Evolutionary conservation across 106 monocot genomes (phyloP).

Genomic region (Alisma plantagoaquatica): DNA sequence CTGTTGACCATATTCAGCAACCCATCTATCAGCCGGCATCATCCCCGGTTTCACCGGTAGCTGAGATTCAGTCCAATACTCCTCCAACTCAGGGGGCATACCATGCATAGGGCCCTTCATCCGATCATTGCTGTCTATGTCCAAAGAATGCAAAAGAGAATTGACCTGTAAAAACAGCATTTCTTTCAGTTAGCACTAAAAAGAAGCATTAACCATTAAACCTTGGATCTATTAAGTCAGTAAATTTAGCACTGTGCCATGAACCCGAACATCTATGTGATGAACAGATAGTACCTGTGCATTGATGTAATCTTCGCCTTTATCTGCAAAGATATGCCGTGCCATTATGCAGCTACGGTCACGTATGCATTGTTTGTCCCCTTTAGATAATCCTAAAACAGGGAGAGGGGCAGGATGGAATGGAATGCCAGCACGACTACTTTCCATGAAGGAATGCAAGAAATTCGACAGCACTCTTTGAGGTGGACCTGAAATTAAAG

Average conservation of each 20-base stretch:
- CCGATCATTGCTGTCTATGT: conserved; percentile 75
- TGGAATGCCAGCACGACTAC: conserved; percentile 66
- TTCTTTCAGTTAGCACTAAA: too few species aligned
- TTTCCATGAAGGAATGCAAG: conserved; percentile 80
- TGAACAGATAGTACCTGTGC: conserved; percentile 45
- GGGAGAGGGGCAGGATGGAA: conserved; percentile 74
- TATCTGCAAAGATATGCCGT: conserved; percentile 92
- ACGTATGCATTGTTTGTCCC: conserved; percentile 94
- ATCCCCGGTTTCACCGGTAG: conserved; percentile 30
- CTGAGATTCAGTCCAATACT: conserved; percentile 95
- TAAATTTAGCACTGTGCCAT: too few species aligned
- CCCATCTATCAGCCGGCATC: conserved; percentile 61
- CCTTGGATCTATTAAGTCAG: too few species aligned
- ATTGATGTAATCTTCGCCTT: conserved; percentile 86
- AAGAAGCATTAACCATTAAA: too few species aligned
- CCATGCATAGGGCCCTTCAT: conserved; percentile 60
- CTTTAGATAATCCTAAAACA: conserved; percentile 81
- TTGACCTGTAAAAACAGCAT: conserved; percentile 80
- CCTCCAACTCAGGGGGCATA: conserved; percentile 66
- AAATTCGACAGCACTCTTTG: conserved; percentile 79
- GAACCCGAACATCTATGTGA: neutral
- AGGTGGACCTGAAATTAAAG: conserved; percentile 81
- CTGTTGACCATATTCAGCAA: conserved; percentile 68
- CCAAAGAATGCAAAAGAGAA: conserved; percentile 73
- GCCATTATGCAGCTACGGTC: conserved; percentile 97